Base-by-base conservation (phyloP, 192 early-diverging fungal genomes). In the Coemansia sp. region DNA sequence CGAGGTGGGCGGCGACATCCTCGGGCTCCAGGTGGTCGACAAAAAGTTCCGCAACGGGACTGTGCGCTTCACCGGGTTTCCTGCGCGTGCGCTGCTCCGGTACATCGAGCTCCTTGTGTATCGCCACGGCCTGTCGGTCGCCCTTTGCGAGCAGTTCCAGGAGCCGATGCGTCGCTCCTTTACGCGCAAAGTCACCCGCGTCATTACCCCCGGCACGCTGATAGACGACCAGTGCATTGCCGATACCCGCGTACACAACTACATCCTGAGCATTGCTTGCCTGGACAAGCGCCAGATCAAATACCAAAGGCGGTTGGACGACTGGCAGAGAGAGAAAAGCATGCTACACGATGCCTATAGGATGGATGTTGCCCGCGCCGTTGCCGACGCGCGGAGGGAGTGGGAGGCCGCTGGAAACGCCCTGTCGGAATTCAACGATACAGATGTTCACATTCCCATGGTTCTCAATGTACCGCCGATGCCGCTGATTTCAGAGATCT, bases 141-240 rank as follows among this genome's bases (percentile, higher is more conserved):
- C 90, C 0, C 63, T 93, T 9, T 92, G 89, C 68, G 92, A 92
- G 61, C 90, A 93, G 67, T 86, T 82, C 41, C 72, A 85, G 33
- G 84, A 86, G 57, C 69, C 73, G 0, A 63, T 75, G 51, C 72
- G 73, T 35, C 58, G 82, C 9, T 71, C 79, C 33, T 88, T 93
- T 55, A 79, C 86, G 1, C 77, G 96, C 43, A 81, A 76, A 16
- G 88, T 98, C 12, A 88, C 88, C 5, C 73, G 95, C 3, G 90
- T 96, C 52, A 87, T 95, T 51, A 95, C 94, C 0, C 90, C 94
- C 0, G 96, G 95, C 0, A 95, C 95, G 0, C 64, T 94, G 34
- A 87, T 98, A 30, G 92, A 93, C 64, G 89, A 91, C 55, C 84
- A 87, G 63, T 89, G 73, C 57, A 39, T 90, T 82, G 63, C 89